A percentile compares a stretch with the other conserved stretches of the same genome.
Evolutionary conservation across 257 asterid species (phyloP).

Genomic region (Ilex aquifolium): DNA sequence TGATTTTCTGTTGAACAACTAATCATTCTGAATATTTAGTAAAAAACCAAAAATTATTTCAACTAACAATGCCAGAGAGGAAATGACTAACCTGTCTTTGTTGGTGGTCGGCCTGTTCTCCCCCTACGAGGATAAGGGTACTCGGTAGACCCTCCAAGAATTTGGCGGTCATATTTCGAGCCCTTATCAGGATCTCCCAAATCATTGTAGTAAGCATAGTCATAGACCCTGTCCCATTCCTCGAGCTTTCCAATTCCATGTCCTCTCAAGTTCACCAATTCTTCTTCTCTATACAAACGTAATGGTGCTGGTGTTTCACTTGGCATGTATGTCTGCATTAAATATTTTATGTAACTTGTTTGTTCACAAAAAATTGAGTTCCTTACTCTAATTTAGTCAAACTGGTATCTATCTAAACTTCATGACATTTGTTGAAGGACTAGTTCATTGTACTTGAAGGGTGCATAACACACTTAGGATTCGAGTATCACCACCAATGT

Average conservation of each 20-base stretch:
- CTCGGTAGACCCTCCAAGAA: slow-evolving; percentile 63
- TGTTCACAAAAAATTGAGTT: neutral
- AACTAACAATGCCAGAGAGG: neutral
- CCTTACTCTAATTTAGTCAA: neutral
- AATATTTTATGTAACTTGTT: neutral
- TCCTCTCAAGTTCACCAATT: slow-evolving; percentile 55
- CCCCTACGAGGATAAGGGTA: slow-evolving; percentile 81
- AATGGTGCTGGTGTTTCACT: slow-evolving; percentile 59
- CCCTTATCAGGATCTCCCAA: slow-evolving; percentile 45
- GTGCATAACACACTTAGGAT: neutral
- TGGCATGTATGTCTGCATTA: slow-evolving; percentile 60
- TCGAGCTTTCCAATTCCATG: slow-evolving; percentile 55
- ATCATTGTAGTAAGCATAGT: slow-evolving; percentile 36
- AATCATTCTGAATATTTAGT: too few species aligned
- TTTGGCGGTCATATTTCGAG: slow-evolving; percentile 37
- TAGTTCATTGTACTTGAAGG: neutral
- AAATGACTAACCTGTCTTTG: slow-evolving; percentile 39
- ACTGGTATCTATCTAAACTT: neutral
- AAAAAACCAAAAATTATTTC: too few species aligned
- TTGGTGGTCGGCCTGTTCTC: slow-evolving; percentile 60
- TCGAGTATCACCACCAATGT: too few species aligned
- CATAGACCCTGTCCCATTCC: slow-evolving; percentile 75
- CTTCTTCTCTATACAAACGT: slow-evolving; percentile 52
- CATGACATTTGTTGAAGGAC: neutral
- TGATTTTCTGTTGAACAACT: too few species aligned